phyloP scores from a whole-genome alignment of 208 protist species.

The Crithidia expoeki region DNA sequence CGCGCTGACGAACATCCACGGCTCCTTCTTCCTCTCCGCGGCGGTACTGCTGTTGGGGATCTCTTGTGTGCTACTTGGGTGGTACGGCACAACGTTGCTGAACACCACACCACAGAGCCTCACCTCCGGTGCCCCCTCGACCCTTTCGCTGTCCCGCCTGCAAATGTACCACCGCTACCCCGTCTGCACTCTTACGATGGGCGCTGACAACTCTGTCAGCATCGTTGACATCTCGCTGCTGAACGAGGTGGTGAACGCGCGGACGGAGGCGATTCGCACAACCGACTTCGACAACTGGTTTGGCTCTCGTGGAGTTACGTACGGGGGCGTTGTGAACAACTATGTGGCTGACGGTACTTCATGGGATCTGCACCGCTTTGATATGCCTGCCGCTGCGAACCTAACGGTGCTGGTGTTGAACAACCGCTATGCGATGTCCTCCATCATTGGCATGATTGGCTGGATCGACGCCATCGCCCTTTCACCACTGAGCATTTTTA shows the following conservation, averaged over 20 bases:
- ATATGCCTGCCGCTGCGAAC: constrained; percentile 30
- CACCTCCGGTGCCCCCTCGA: constrained; percentile 14
- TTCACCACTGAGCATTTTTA: constrained; percentile 64
- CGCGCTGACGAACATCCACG: constrained; percentile 49
- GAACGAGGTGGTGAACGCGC: constrained; percentile 49
- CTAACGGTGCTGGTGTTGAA: constrained; percentile 58
- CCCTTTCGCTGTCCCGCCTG: constrained; percentile 14
- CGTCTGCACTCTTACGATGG: constrained; percentile 54
- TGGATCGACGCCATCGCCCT: constrained; percentile 76
- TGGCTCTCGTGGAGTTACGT: constrained; percentile 36
- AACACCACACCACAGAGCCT: constrained; percentile 44
- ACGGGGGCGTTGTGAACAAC: constrained; percentile 37
- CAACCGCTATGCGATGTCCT: constrained; percentile 49
- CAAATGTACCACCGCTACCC: constrained; percentile 74
- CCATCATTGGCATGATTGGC: constrained; percentile 52
- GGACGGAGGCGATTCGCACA: constrained; percentile 13
- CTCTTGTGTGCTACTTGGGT: constrained; percentile 69
- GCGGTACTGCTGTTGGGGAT: constrained; percentile 48
- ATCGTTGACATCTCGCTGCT: constrained; percentile 66
- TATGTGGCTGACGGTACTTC: constrained; percentile 26
- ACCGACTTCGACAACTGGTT: constrained; percentile 73
- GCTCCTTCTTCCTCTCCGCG: constrained; percentile 45
- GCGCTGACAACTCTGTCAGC: constrained; percentile 35
- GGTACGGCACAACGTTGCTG: constrained; percentile 57
- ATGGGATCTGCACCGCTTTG: constrained; percentile 56